Evolutionary conservation across 192 early-diverging fungal genomes (phyloP).

Genomic region (Backusella liffmaniae): DNA sequence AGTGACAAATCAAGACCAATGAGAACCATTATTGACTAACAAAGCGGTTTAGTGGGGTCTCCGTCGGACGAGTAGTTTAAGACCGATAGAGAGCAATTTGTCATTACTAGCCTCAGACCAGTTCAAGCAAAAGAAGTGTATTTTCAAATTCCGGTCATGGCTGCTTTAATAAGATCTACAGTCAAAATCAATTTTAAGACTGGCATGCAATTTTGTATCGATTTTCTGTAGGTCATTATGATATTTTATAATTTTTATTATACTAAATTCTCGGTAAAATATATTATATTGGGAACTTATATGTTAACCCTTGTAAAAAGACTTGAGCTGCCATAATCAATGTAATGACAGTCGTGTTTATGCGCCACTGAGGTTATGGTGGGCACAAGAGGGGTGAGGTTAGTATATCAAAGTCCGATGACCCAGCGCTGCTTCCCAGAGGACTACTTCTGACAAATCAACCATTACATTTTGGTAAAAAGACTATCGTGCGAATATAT

Average conservation of each 20-base stretch:
- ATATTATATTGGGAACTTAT: background rate
- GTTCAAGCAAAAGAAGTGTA: background rate
- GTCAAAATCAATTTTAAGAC: background rate
- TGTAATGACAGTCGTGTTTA: background rate
- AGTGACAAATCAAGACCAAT: slow-evolving; percentile 26
- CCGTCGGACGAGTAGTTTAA: slow-evolving; percentile 17
- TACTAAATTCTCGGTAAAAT: background rate
- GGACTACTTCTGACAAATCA: slow-evolving; percentile 27
- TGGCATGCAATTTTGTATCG: background rate
- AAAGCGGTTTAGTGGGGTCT: slow-evolving; percentile 3
- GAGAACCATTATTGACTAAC: background rate
- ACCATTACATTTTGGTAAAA: background rate
- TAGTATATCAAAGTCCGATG: slow-evolving; percentile 10
- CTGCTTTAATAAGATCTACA: background rate
- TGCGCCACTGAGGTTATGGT: background rate
- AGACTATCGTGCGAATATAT: slow-evolving; percentile 15
- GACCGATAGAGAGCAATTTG: slow-evolving; percentile 24
- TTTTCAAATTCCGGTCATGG: background rate
- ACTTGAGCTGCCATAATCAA: background rate
- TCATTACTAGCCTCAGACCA: slow-evolving; percentile 37
- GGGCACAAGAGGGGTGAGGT: background rate
- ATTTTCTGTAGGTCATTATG: background rate
- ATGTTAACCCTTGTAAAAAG: background rate
- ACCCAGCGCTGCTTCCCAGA: slow-evolving; percentile 6
- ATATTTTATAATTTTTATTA: background rate